Percentiles rank a stretch among this genome's conserved stretches.
phyloP scores from a whole-genome alignment of 2,329 filamentous ascomycete species.

The Colletotrichum graminicola region DNA sequence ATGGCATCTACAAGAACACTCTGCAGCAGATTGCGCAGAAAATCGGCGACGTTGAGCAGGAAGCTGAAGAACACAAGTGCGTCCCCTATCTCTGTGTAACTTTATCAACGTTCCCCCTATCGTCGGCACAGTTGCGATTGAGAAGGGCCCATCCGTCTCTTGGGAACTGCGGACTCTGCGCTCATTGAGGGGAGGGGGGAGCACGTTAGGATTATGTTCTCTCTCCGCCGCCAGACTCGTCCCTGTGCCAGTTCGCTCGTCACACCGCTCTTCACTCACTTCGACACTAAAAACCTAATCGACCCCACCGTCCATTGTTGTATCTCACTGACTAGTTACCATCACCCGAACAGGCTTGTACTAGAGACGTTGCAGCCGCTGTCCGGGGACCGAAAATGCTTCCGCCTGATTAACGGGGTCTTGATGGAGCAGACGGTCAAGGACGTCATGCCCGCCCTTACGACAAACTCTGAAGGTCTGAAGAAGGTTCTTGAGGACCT shows the following conservation, averaged over 20 bases:
- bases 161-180: constrained; percentile 6
- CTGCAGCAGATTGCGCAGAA: constrained; percentile 95
- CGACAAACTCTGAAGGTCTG: constrained; percentile 93
- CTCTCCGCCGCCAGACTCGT: constrained; percentile 3
- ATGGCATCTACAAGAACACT: constrained; percentile 80
- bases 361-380: constrained; percentile 91
- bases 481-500: constrained; percentile 95
- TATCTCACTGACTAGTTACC: neutral
- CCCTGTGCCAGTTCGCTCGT: constrained; percentile 1
- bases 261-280: constrained; percentile 35
- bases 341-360: constrained; percentile 77
- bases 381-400: constrained; percentile 90
- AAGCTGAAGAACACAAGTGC: constrained; percentile 98
- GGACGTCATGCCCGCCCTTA: constrained; percentile 90
- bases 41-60: constrained; percentile 97
- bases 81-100: constrained; percentile 50
- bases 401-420: constrained; percentile 98
- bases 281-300: constrained; percentile 6
- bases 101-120: constrained; percentile 28
- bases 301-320: constrained; percentile 24
- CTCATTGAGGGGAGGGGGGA: neutral
- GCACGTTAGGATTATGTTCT: neutral
- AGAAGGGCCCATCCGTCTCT: neutral
- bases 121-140: constrained; percentile 5
- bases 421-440: constrained; percentile 93